Base-by-base conservation (phyloP, 2,329 filamentous ascomycete genomes). In the Onygenales sp. region DNA sequence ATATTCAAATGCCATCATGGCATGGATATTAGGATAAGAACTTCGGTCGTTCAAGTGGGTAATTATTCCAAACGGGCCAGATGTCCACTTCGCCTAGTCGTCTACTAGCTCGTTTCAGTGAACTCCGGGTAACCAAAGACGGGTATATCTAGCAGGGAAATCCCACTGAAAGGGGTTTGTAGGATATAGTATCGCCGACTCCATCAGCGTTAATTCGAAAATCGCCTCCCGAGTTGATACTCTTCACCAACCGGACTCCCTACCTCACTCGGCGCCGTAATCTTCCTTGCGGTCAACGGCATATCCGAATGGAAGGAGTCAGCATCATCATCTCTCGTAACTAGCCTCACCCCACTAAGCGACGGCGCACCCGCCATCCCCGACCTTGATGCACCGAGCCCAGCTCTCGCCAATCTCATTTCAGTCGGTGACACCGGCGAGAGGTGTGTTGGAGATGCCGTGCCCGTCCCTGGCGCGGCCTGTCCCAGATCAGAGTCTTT, bases 381-480 rank as follows among this genome's bases (percentile, higher is more conserved):
- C 5, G 48, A 13, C 9, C 39, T 42, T 13, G 48, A 43, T 10
- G 21, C 39, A 6, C 39, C 31, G 8, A 41, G 7, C 4, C 48
- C 39, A 32, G 21, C 7, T 43, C 42, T 43, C 10, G 2, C 31
- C n/a, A 50, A 7, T 11, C 48, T n/a, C 39, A 43, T 50, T 11
- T 47, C 42, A 7, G 51, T 46, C 4, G 43, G 51, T 14, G 51
- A 52, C 9, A 52, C 47, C 5, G 51, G 51, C 7, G 51, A 52
- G 21, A 41, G 9, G 13, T 36, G 41, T 13, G 27, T 44, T 44
- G 35, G 41, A 21, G 13, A 21, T 27, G 17, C 33, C 7, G n/a
- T 14, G 14, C 9, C 11, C n/a, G 14, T 35, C 3, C 33, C 21
- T 7, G 33, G 10, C 9, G 48, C 36, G 3, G 48, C 41, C 27